phyloP scores from a whole-genome alignment of 2,329 filamentous ascomycete species.

The Graphiopsis chlorocephala region DNA sequence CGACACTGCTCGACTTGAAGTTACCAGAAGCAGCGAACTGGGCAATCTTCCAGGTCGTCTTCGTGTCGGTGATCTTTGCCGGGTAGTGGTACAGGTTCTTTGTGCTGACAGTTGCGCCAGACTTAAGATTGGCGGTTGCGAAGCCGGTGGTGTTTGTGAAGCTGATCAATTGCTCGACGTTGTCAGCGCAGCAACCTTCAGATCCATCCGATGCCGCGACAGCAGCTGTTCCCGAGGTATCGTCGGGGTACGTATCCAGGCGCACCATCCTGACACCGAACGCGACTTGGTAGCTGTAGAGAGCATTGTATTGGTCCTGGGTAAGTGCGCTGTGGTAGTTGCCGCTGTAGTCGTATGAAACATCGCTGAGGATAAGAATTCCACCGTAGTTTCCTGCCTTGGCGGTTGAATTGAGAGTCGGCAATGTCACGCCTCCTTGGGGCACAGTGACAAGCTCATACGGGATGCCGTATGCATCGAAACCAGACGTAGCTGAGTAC shows the following conservation, averaged over 20 bases:
- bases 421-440: slow-evolving; percentile 50
- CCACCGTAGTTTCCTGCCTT: slow-evolving; percentile 58
- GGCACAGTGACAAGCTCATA: slow-evolving; percentile 57
- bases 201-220: slow-evolving; percentile 32
- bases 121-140: slow-evolving; percentile 54
- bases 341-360: slow-evolving; percentile 53
- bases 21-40: slow-evolving; percentile 49
- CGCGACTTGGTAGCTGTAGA: slow-evolving; percentile 57
- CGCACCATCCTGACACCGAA: slow-evolving; percentile 62
- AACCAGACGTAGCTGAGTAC: slow-evolving; percentile 50
- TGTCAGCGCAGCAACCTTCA: slow-evolving; percentile 48
- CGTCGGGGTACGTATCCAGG: slow-evolving; percentile 56
- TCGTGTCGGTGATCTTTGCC: slow-evolving; percentile 53
- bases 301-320: slow-evolving; percentile 52
- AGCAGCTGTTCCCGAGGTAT: slow-evolving; percentile 41
- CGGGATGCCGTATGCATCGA: slow-evolving; percentile 61
- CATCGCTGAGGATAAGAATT: slow-evolving; percentile 55
- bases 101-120: slow-evolving; percentile 47
- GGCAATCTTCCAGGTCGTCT: slow-evolving; percentile 55
- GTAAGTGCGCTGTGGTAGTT: slow-evolving; percentile 55
- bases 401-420: slow-evolving; percentile 49
- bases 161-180: slow-evolving; percentile 52
- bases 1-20: slow-evolving; percentile 43
- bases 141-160: slow-evolving; percentile 56
- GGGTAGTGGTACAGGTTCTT: slow-evolving; percentile 59